Percentiles rank a stretch among this genome's conserved stretches.
Conservation (phyloP, 2,329 filamentous ascomycete genomes). For the Fusarium sp. region DNA sequence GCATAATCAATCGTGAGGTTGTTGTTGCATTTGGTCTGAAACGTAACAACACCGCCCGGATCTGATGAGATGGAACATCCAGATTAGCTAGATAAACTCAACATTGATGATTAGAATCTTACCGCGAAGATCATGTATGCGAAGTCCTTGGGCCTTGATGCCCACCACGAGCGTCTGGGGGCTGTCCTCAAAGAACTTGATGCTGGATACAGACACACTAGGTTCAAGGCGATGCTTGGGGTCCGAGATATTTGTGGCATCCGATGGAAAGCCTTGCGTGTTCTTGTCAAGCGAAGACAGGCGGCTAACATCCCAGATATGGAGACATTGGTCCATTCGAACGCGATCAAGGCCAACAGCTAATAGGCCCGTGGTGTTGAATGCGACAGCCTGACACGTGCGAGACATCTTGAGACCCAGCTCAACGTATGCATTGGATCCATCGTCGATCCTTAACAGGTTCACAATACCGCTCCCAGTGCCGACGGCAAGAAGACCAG, state of each 20-base stretch:
- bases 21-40: conserved; percentile 75
- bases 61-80: conserved; percentile 46
- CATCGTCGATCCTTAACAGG: conserved; percentile 78
- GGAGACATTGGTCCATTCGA: conserved; percentile 83
- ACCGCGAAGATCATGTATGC: conserved; percentile 85
- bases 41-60: conserved; percentile 65
- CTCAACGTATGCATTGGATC: conserved; percentile 72
- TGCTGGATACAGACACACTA: conserved; percentile 81
- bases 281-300: conserved; percentile 62
- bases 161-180: conserved; percentile 81
- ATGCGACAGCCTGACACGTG: conserved; percentile 84
- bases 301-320: conserved; percentile 83
- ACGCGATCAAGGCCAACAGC: conserved; percentile 85
- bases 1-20: conserved; percentile 82
- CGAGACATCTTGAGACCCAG: conserved; percentile 80
- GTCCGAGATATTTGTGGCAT: conserved; percentile 63
- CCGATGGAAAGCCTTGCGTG: conserved; percentile 62
- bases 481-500: conserved; percentile 78
- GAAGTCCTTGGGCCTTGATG: conserved; percentile 79
- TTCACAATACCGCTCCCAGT: conserved; percentile 81
- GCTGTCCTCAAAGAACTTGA: conserved; percentile 83
- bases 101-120: conserved; percentile 29
- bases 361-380: conserved; percentile 77
- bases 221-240: conserved; percentile 70
- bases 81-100: not conserved